Base-by-base conservation (phyloP, 2,329 filamentous ascomycete genomes). In the Allantophomopsis cytisporea region DNA sequence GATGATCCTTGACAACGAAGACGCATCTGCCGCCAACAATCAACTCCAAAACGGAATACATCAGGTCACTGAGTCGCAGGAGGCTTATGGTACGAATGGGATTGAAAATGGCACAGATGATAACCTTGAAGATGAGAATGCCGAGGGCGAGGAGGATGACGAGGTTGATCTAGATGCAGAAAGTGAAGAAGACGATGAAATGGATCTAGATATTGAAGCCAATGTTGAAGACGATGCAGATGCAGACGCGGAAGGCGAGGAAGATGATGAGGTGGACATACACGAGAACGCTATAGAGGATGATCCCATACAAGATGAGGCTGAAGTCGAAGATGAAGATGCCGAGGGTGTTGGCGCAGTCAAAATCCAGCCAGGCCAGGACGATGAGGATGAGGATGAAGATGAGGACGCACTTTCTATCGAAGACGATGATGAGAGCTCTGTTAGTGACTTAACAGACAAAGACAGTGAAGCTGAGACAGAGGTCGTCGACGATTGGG, bases 401-500 rank as follows among this genome's bases (percentile, higher is more conserved):
- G 56, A 61, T 43, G 59, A 58, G 40, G 60, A 58, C 14, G 60
- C 57, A 17, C 50, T 54, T 15, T 46, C 46, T 23, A 46, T 45
- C 17, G 48, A 46, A n/a, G 44, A 49, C 3, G 50, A 52, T 17
- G 50, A 55, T 10, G 50, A 54, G 23, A 50, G 42, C 14, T 52
- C 48, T 41, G 38, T 41, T 37, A 47, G 40, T n/a, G 54, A 50
- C 7, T 53, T 50, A 11, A 37, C 40, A 13, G 28, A 38, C n/a
- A 35, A 42, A 23, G 23, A 50, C 5, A 66, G 61, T 39, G 75
- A 70, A 30, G 70, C 68, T 8, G 73, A 73, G 32, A 77, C 71
- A 1, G 67, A 67, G 20, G 62, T 57, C 10, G 72, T 76, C 45
- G 71, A 65, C 20, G 73, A 72, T 39, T 75, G 71, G 57, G 73